These are phyloP conservation scores for Rutstroemia sp. DNA, from an alignment of 2,329 filamentous ascomycete genomes.

Conservation along the genomic window DNA sequence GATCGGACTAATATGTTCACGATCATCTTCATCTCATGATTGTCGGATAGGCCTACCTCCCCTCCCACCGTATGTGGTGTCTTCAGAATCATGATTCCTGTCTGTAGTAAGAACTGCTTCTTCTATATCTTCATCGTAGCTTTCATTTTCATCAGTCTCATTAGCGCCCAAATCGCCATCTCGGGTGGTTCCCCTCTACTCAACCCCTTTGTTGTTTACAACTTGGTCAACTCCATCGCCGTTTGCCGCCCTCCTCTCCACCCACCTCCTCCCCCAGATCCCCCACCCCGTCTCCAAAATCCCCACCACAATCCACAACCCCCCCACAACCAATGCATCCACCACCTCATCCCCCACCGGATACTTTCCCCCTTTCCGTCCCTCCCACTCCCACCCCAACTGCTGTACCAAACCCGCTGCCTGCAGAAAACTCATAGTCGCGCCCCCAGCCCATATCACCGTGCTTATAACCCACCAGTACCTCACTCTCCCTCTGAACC, in stretches of 20 bases:
- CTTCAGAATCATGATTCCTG: too few relatives aligned
- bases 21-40: too few relatives aligned
- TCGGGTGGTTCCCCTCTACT: too few relatives aligned
- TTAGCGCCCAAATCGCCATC: too few relatives aligned
- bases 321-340: slow-evolving; percentile 30
- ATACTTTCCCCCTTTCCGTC: slow-evolving; percentile 27
- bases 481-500: slow-evolving; percentile 15
- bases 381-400: slow-evolving; percentile 16
- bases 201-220: too few relatives aligned
- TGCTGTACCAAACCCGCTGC: slow-evolving; percentile 26
- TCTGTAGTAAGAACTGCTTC: too few relatives aligned
- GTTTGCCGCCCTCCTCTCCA: neutral
- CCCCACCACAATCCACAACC: slow-evolving; percentile 27
- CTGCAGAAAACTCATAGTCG: slow-evolving; percentile 26
- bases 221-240: too few relatives aligned
- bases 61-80: too few relatives aligned
- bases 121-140: too few relatives aligned
- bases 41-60: too few relatives aligned
- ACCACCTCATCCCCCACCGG: slow-evolving; percentile 29
- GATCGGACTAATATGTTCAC: too few relatives aligned
- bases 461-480: slow-evolving; percentile 25
- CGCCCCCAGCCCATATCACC: slow-evolving; percentile 27
- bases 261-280: slow-evolving; percentile 17
- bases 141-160: too few relatives aligned
- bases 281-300: slow-evolving; percentile 24